Conservation (phyloP, 306 rosid genomes). For the Medicago ruthenica region DNA sequence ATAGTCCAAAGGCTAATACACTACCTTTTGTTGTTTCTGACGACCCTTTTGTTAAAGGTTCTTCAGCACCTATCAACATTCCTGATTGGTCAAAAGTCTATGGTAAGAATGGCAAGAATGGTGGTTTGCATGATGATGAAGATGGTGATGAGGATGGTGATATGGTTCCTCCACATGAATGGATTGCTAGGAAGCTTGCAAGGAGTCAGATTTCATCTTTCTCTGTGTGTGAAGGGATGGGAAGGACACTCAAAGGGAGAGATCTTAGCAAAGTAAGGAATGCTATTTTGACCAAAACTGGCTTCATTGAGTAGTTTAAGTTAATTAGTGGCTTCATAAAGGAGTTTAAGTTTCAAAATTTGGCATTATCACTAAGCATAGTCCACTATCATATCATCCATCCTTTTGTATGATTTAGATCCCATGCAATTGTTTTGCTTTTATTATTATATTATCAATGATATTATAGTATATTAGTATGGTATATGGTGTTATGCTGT, state of each 20-base stretch:
- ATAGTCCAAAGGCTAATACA: background rate
- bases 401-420: constrained; percentile 21
- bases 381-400: background rate
- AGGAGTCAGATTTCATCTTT: constrained; percentile 89
- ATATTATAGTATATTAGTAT: background rate
- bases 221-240: constrained; percentile 90
- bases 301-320: constrained; percentile 73
- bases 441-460: background rate
- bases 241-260: constrained; percentile 94
- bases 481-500: background rate
- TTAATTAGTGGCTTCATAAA: background rate
- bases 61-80: constrained; percentile 75
- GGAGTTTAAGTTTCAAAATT: constrained; percentile 28
- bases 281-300: constrained; percentile 83
- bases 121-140: constrained; percentile 9
- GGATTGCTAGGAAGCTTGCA: constrained; percentile 88
- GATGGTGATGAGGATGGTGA: constrained; percentile 54
- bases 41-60: constrained; percentile 46
- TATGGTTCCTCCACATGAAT: constrained; percentile 95
- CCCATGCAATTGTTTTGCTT: constrained; percentile 33
- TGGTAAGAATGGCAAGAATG: constrained; percentile 52
- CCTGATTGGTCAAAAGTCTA: constrained; percentile 95
- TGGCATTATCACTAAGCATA: constrained; percentile 21
- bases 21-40: background rate
- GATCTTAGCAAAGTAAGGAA: constrained; percentile 94